Base-by-base conservation (phyloP, 2,329 filamentous ascomycete species). In the Clonostachys chloroleuca region DNA sequence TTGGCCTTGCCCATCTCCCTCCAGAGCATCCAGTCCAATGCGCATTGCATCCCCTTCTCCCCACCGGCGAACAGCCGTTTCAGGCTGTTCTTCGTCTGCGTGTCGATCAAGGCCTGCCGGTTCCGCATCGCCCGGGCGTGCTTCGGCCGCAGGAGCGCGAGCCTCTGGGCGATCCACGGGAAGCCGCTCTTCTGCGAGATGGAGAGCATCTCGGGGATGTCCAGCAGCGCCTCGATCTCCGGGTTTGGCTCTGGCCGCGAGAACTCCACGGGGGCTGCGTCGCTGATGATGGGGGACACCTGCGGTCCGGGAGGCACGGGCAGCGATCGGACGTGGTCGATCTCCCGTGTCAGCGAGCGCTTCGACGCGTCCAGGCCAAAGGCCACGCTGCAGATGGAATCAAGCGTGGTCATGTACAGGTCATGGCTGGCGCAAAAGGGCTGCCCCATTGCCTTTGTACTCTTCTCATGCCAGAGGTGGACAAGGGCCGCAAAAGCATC, bases 391-490 rank as follows among this genome's bases (percentile, higher is more conserved):
- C 60, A 52, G 13, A 67, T 60, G 16, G 56, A 50, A 44, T 68
- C 66, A 12, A 68, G 47, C 1, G 63, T 57, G n/a, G 52, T 52
- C 34, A 61, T 56, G 13, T 55, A 61, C 14, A 70, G 61, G 40
- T 61, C 59, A 16, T 59, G 16, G 44, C 61, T 55, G 3, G 61
- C 63, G 6, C 37, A 33, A 39, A 56, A 56, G 10, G 54, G 49
- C 16, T 34, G 34, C 0, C 63, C 65, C 6, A 59, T 37, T 8
- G 64, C 62, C 2, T 61, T 17, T 0, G 51, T 43, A 8, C 51
- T 54, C 49, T 72, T 72, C 39, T 56, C 37, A 12, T 55, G 46
- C 67, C 67, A 71, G 10, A 72, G 35, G 9, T 57, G 46, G 34
- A 70, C 55, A 13, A 72, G 50, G 17, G 56, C 55, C 16, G 48